Base-by-base conservation (phyloP, 768 basidiomycete genomes). In the Lanmaoa pseudosensibilis region DNA sequence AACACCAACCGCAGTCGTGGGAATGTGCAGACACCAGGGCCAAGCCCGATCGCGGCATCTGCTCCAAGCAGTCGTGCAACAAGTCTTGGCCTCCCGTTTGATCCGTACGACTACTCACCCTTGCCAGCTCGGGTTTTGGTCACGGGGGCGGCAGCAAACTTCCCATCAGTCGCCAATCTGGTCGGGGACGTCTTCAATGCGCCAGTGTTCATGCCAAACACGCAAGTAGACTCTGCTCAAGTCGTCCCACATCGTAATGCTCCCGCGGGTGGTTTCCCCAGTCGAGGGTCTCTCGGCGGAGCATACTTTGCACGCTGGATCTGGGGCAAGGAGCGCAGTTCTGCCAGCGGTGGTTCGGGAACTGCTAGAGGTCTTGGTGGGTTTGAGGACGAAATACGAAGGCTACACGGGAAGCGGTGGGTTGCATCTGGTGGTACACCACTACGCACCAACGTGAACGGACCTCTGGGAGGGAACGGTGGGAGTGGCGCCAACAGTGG, bases 251-350 rank as follows among this genome's bases (percentile, higher is more conserved):
- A 90, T 62, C 81, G 89, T 25, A 90, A 90, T 61, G 83, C 88
- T 0, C 90, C 90, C 9, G 86, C 85, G 0, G 62, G 67, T 23
- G 87, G 88, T 15, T 90, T 82, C 70, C 85, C 88, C 0, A 82
- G 83, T 15, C 81, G 90, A 13, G 87, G 84, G 1, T 78, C 87
- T 0, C 74, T 93, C 4, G 91, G 91, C 0, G 81, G 83, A 0
- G 88, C 91, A 2, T 93, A 90, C 65, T 74, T 90, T 40, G 92
- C 90, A 30, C 80, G 92, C 9, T 94, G 92, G 91, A 86, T 90
- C 41, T 93, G 90, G 90, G 84, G 88, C 39, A 80, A 83, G 60
- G 86, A 90, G 53, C 74, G 76, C 27, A 73, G 65, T 53, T 70
- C 71, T 11, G 50, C 57, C 30, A 48, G 57, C 18, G 65, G 67